Evolutionary conservation across 176 grass and related monocot species (phyloP), one percentile per base, ranked within the genome.

Genomic region (Hyparrhenia diplandra): DNA sequence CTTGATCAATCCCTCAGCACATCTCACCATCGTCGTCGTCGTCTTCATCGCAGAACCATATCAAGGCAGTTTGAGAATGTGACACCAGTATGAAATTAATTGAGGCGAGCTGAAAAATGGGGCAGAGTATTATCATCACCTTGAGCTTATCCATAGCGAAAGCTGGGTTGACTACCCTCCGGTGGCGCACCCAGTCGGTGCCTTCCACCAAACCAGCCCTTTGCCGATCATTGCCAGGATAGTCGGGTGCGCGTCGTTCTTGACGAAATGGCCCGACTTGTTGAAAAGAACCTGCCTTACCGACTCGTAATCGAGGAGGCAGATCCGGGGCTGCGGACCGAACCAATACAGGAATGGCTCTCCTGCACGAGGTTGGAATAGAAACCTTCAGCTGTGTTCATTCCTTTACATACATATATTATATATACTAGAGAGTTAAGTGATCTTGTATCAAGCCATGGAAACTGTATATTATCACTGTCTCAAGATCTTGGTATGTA

Each of bases 91-190:
- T 36, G 54, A 43, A 16, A 62, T 6, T 17, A 58, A 51, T 51
- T 18, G 1, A 7, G 17, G 5, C 0, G 47, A 16, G 45, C 10
- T 13, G 30, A n/a, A 23, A 59, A 43, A 16, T 31, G 11, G 14
- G 60, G 28, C n/a, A 64, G 58, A 28, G 49, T 73, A 10, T 4
- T 32, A 5, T 1, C 16, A 14, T 45, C 28, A 93, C 91, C 81
- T 93, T 90, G 4, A 90, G 76, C 73, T 93, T 93, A 35, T 93
- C 88, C 82, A 90, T 88, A 42, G 77, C 32, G 12, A 94, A 94
- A 72, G 88, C 88, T 55, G 88, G 88, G 35, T 20, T 86, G 25
- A 81, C 45, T 1, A 94, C 82, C 52, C 79, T 83, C 1, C 73
- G 77, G 24, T 94, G 91, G 0, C 91, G 69, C 59, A 46, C 88